Evolutionary conservation across 1,284 basidiomycete species (phyloP).

Genomic region (Boletus sp.): DNA sequence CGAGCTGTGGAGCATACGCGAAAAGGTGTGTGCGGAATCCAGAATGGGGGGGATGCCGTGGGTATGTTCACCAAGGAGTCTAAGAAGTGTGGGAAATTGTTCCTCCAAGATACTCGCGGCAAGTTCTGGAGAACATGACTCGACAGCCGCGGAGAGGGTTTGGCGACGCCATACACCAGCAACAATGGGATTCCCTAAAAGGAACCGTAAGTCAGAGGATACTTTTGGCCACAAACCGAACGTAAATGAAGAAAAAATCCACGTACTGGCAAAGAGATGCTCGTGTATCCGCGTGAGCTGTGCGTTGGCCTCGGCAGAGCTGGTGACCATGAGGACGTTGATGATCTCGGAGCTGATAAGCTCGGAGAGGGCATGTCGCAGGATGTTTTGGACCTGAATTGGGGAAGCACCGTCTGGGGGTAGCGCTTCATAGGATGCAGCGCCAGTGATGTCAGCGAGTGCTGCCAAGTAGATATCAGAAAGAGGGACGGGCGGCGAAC

Average conservation of each 20-base stretch:
- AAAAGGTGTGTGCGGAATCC: constrained; percentile 72
- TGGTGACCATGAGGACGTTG: constrained; percentile 78
- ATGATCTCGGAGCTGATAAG: constrained; percentile 77
- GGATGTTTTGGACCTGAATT: constrained; percentile 74
- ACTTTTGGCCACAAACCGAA: not conserved
- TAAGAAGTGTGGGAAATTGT: constrained; percentile 62
- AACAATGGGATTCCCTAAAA: constrained; percentile 73
- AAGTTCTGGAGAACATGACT: constrained; percentile 70
- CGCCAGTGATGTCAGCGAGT: constrained; percentile 59
- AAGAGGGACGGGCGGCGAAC: constrained; percentile 57
- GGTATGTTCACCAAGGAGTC: constrained; percentile 49
- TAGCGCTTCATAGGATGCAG: constrained; percentile 39
- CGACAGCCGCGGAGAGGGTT: constrained; percentile 81
- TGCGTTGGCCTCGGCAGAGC: constrained; percentile 76
- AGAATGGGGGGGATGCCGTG: constrained; percentile 57
- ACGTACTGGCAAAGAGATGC: constrained; percentile 76
- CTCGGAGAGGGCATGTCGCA: constrained; percentile 77
- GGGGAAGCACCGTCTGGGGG: constrained; percentile 48
- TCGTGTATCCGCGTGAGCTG: constrained; percentile 83
- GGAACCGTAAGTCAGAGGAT: not conserved
- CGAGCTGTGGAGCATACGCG: constrained; percentile 79
- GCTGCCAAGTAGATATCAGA: constrained; percentile 60
- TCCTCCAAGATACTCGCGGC: constrained; percentile 65
- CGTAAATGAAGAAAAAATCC: not conserved
- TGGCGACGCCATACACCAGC: constrained; percentile 84